Evolutionary conservation across 768 basidiomycete genomes (phyloP), one percentile per base, ranked within the genome.

Genomic region (Cyathus striatus): DNA sequence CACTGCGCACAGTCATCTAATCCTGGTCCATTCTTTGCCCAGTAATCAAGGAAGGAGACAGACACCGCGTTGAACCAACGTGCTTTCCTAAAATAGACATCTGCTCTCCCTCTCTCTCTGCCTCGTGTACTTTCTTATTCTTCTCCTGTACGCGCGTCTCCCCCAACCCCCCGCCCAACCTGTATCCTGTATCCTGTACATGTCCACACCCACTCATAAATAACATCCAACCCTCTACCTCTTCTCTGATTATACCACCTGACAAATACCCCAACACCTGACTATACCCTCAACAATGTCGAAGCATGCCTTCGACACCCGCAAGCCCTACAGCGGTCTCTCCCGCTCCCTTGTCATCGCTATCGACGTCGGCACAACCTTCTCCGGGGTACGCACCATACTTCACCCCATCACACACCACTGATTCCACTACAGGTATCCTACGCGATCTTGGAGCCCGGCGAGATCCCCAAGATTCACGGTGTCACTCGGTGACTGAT

Each of bases 331-430:
- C 59, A 70, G 63, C 5, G 87, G 87, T 36, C 54, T 70, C 10
- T 63, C 66, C 14, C 74, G 85, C 51, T 76, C 82, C 45, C 75
- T 90, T 42, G 85, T 83, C 48, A 73, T 90, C 52, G 86, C 87
- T 4, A 77, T 90, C 60, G 87, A 90, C 54, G 76, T 90, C 49
- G 87, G 87, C 20, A 90, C 86, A 1, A 90, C 87, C 0, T 89
- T 89, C 55, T 85, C 83, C 53, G 87, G 87, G 13, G 87, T 82
- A 60, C 43, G 38, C 37, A 40, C 23, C 41, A 13, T 37, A 18
- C 45, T 23, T 41, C 40, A 40, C 45, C 40, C 44, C 13, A 26
- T 36, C 30, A 44, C 33, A 45, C 32, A 22, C 42, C 40, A n/a
- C 44, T 17, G 24, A 27, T 39, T 41, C 42, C 48, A 43, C 30